Evolutionary conservation across 805 yeast genomes (phyloP), one percentile per base, ranked within the genome.

Genomic region (Alloascoidea africana): DNA sequence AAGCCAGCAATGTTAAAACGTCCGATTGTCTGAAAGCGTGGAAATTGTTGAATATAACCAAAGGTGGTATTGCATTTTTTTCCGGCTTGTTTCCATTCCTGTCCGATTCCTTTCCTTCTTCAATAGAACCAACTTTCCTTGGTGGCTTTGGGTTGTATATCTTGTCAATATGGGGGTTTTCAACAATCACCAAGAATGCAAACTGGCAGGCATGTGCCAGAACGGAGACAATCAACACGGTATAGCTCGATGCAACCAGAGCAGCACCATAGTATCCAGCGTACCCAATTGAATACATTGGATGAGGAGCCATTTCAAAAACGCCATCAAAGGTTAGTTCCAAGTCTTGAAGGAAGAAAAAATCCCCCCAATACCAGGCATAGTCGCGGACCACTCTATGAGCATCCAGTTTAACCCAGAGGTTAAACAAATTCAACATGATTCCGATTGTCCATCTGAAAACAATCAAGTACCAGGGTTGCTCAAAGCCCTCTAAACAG

Each of bases 341-440:
- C 33, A 65, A 56, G 40, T 72, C 74, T 52, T 80, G 81, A 39
- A 85, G 62, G 59, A 83, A 83, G 66, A 83, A 83, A 59, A 83
- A 83, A 56, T 84, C 94, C 17, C 94, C 94, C 94, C 94, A 83
- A 56, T 83, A 83, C 94, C 94, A 83, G 6, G 94, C 94, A 52
- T 76, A 83, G 52, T 83, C 94, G 54, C 83, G 82, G 41, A 83
- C 86, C 14, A 83, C 86, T 45, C 86, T 68, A 54, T 83, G 94
- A 23, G 94, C 94, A 54, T 84, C 87, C 16, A 82, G 59, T 53
- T 83, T 83, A 35, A 83, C 94, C 86, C 91, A 79, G 18, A 79
- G 62, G 51, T 83, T 83, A 61, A 84, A 80, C 14, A 79, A 41
- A 42, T 82, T 73, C 46, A 83, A 65, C 3, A 59, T 44, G 1